These are phyloP conservation scores for Cicer cuneatum DNA, from an alignment of 306 rosid genomes.

Conservation along the genomic window DNA sequence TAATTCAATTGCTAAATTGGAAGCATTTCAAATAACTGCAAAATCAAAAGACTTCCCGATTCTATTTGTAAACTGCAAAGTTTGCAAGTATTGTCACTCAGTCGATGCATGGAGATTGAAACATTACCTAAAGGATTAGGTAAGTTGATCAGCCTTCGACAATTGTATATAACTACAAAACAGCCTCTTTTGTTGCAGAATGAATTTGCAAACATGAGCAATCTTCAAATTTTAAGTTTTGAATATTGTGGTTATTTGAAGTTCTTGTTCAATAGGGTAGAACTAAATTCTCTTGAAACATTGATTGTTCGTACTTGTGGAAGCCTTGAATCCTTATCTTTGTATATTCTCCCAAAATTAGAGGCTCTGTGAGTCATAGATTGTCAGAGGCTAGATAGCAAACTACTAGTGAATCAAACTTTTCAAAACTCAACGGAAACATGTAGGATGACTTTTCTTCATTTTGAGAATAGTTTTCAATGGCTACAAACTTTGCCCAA, in stretches of 20 bases:
- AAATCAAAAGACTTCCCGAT: conserved; percentile 15
- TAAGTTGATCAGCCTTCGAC: conserved; percentile 13
- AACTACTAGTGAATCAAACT: background rate
- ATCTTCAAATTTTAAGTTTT: conserved; percentile 14
- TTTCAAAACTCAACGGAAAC: background rate
- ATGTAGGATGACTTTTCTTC: conserved; percentile 7
- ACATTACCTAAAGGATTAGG: conserved; percentile 9
- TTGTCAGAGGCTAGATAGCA: background rate
- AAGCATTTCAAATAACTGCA: background rate
- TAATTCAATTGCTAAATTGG: conserved; percentile 23
- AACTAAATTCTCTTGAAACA: background rate
- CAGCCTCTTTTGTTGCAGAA: background rate
- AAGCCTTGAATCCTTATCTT: background rate
- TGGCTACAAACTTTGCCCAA: background rate
- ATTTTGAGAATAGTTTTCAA: background rate
- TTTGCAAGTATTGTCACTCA: conserved; percentile 13
- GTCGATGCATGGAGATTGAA: conserved; percentile 20
- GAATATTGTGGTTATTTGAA: background rate
- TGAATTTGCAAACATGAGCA: background rate
- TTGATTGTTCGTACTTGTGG: background rate
- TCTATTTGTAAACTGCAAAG: conserved; percentile 20
- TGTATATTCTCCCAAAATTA: background rate
- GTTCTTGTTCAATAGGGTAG: background rate
- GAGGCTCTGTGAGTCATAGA: background rate
- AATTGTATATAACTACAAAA: conserved; percentile 20